phyloP scores from a whole-genome alignment of 2,329 filamentous ascomycete genomes.

The Verticillium dahliae region DNA sequence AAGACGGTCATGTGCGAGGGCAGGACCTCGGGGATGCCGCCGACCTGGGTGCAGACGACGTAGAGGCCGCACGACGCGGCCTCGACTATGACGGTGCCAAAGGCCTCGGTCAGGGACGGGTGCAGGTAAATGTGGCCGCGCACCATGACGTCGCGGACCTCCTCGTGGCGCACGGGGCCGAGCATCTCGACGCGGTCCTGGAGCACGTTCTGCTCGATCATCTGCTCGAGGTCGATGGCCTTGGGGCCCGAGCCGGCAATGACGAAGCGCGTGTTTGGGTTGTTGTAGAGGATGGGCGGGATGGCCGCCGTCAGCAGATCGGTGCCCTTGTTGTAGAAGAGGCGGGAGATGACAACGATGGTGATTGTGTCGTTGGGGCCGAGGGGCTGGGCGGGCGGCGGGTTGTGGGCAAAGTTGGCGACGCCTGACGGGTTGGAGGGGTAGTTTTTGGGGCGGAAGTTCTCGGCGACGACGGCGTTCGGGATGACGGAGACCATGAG shows the following conservation, averaged over 20 bases:
- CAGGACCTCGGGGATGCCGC: slow-evolving; percentile 92
- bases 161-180: slow-evolving; percentile 87
- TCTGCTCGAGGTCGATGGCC: slow-evolving; percentile 95
- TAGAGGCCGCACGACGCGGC: slow-evolving; percentile 93
- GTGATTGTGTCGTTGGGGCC: slow-evolving; percentile 84
- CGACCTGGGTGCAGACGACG: slow-evolving; percentile 93
- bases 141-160: slow-evolving; percentile 96
- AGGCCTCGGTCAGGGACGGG: slow-evolving; percentile 90
- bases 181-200: slow-evolving; percentile 92
- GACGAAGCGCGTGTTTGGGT: slow-evolving; percentile 93
- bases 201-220: slow-evolving; percentile 90
- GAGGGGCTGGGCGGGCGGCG: slow-evolving; percentile 58
- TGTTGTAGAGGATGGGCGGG: slow-evolving; percentile 79
- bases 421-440: slow-evolving; percentile 23
- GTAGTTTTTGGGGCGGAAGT: slow-evolving; percentile 66
- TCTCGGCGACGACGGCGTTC: slow-evolving; percentile 93
- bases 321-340: slow-evolving; percentile 98
- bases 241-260: slow-evolving; percentile 95
- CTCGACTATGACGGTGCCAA: slow-evolving; percentile 96
- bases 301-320: slow-evolving; percentile 96
- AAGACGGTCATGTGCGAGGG: slow-evolving; percentile 97
- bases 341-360: slow-evolving; percentile 91
- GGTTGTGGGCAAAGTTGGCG: slow-evolving; percentile 31
- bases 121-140: slow-evolving; percentile 94
- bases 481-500: slow-evolving; percentile 97